These are phyloP conservation scores for Blastobotrys indianensis DNA, from an alignment of 1,139 yeast species.

Conservation along the genomic window DNA sequence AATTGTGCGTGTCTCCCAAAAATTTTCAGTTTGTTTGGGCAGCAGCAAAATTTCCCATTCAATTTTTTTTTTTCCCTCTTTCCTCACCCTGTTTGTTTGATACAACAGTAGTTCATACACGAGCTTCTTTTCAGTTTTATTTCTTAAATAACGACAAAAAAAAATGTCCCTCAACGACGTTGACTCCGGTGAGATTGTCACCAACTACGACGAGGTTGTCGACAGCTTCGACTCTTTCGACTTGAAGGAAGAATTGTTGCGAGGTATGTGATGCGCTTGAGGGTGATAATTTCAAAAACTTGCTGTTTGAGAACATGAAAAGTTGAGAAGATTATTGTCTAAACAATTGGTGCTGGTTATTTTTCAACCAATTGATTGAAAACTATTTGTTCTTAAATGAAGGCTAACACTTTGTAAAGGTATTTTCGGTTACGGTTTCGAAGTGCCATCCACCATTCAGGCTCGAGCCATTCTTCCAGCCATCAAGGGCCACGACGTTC, in stretches of 20 bases:
- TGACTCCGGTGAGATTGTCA: slow-evolving; percentile 78
- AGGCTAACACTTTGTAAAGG: slow-evolving; percentile 37
- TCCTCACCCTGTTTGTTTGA: not conserved
- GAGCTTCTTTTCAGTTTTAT: not conserved
- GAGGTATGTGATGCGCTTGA: slow-evolving; percentile 28
- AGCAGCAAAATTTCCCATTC: not conserved
- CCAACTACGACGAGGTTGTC: slow-evolving; percentile 97
- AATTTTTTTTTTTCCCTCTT: slow-evolving; percentile 1
- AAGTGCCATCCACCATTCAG: slow-evolving; percentile 92
- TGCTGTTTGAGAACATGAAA: no score
- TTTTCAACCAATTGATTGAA: no score
- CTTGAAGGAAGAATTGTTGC: slow-evolving; percentile 39
- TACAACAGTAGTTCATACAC: no score
- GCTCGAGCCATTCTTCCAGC: slow-evolving; percentile 92
- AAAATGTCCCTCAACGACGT: slow-evolving; percentile 66
- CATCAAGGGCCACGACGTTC: slow-evolving; percentile 82
- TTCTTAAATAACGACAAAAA: slow-evolving; percentile 6
- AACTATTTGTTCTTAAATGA: no score
- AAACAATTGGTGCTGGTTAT: no score
- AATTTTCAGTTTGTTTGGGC: not conserved
- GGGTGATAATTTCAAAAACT: no score
- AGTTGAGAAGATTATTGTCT: no score
- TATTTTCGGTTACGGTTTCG: slow-evolving; percentile 86
- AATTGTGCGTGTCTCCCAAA: slow-evolving; percentile 3
- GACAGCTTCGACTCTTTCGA: slow-evolving; percentile 47